Percentiles rank a stretch among this genome's conserved stretches.
Evolutionary conservation across 176 grass and related monocot species (phyloP).

Genomic region (Triticum dicoccoides): DNA sequence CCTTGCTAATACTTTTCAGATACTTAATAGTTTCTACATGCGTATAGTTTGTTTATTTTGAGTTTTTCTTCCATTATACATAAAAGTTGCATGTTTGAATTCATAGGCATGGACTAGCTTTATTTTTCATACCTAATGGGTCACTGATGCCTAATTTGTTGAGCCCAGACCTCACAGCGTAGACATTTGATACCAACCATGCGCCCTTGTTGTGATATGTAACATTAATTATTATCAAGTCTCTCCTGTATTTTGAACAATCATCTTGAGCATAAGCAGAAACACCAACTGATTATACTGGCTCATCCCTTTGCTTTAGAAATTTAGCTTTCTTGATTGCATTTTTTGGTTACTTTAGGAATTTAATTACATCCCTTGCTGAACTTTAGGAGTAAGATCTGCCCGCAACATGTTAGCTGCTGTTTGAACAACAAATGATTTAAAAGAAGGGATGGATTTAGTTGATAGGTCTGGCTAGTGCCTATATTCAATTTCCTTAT

Average conservation of each 20-base stretch:
- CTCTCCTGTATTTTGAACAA: not conserved
- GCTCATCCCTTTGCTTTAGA: not conserved
- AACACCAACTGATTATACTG: not conserved
- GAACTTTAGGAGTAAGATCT: not conserved
- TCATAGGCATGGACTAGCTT: not conserved
- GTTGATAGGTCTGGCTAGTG: not conserved
- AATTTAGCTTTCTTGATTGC: not conserved
- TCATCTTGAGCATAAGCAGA: not conserved
- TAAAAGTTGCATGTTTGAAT: not conserved
- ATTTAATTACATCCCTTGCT: not conserved
- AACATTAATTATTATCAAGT: not conserved
- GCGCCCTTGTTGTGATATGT: not conserved
- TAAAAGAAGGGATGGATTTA: not conserved
- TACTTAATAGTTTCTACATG: not conserved
- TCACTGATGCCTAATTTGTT: slow-evolving; percentile 4
- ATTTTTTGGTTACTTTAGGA: not conserved
- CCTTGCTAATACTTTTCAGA: not conserved
- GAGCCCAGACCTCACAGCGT: not conserved
- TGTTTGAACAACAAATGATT: slow-evolving; percentile 1
- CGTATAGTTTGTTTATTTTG: not conserved
- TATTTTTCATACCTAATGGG: not conserved
- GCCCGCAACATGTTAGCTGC: not conserved
- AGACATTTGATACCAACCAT: not conserved
- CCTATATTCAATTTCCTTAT: not conserved
- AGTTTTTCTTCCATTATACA: not conserved